Conservation (phyloP, 306 rosid species). For the Rosa rugosa region DNA sequence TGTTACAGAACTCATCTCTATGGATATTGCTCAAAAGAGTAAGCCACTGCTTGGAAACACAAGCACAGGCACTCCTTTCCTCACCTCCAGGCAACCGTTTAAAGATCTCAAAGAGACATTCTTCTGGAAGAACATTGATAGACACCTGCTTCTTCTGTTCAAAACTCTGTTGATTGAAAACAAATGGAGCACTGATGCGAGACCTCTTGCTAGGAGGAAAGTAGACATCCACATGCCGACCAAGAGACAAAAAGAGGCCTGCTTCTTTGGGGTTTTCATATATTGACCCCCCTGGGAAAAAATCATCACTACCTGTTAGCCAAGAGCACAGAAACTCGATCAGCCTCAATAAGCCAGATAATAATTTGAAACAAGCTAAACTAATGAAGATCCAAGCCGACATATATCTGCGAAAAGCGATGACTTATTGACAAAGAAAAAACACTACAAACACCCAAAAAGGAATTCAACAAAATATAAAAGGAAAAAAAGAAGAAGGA, state of each 20-base stretch:
- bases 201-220: constrained; percentile 74
- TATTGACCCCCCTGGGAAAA: constrained; percentile 70
- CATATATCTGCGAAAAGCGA: not conserved
- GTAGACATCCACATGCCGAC: constrained; percentile 55
- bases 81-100: constrained; percentile 78
- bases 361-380: not conserved
- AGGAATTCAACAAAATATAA: not conserved
- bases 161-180: constrained; percentile 47
- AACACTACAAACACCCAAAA: not conserved
- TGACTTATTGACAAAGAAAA: not conserved
- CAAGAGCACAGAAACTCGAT: constrained; percentile 16
- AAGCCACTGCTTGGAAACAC: constrained; percentile 95
- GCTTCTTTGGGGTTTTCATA: constrained; percentile 81
- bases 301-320: constrained; percentile 73
- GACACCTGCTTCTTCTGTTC: constrained; percentile 61
- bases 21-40: constrained; percentile 66
- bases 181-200: constrained; percentile 57
- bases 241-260: constrained; percentile 70
- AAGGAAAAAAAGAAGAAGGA: not conserved
- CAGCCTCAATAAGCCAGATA: constrained; percentile 7
- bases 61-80: constrained; percentile 71
- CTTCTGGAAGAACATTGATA: constrained; percentile 80
- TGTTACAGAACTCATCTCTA: constrained; percentile 50
- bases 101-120: constrained; percentile 90
- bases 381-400: not conserved